A percentile compares a stretch with the other conserved stretches of the same genome.
These are phyloP conservation scores for Ambrosia hybrid DNA, from an alignment of 140 eudicot genomes.

Conservation along the genomic window DNA sequence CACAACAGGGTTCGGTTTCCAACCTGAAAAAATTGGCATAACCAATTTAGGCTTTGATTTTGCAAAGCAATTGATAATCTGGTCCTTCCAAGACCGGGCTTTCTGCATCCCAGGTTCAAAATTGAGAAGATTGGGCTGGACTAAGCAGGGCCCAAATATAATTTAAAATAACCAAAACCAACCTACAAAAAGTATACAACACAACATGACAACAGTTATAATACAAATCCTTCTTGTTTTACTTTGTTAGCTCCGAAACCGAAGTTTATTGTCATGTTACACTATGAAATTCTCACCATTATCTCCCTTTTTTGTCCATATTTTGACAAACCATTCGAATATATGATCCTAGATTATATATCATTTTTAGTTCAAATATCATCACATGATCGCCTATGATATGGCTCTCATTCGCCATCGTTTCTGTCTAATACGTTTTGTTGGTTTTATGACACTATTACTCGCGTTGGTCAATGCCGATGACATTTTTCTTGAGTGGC, in stretches of 20 bases:
- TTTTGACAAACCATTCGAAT: slow-evolving; percentile 14
- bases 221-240: slow-evolving; percentile 18
- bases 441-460: slow-evolving; percentile 4
- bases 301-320: slow-evolving; percentile 29
- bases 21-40: too few relatives aligned
- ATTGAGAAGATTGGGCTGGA: background rate
- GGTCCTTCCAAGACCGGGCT: too few relatives aligned
- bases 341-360: slow-evolving; percentile 7
- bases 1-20: too few relatives aligned
- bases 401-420: slow-evolving; percentile 30
- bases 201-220: slow-evolving; percentile 10
- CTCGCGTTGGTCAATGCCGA: slow-evolving; percentile 20
- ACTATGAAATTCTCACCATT: slow-evolving; percentile 32
- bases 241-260: slow-evolving; percentile 36
- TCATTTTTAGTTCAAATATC: slow-evolving; percentile 17
- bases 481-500: slow-evolving; percentile 56
- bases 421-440: background rate
- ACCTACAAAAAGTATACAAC: background rate
- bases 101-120: too few relatives aligned
- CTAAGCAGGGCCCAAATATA: background rate
- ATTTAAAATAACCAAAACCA: background rate
- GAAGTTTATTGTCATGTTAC: slow-evolving; percentile 22
- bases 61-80: too few relatives aligned
- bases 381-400: slow-evolving; percentile 3
- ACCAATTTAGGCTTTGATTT: background rate